These are phyloP conservation scores for Sisymbrium altissimum DNA, from an alignment of 345 rosid genomes.

Conservation along the genomic window DNA sequence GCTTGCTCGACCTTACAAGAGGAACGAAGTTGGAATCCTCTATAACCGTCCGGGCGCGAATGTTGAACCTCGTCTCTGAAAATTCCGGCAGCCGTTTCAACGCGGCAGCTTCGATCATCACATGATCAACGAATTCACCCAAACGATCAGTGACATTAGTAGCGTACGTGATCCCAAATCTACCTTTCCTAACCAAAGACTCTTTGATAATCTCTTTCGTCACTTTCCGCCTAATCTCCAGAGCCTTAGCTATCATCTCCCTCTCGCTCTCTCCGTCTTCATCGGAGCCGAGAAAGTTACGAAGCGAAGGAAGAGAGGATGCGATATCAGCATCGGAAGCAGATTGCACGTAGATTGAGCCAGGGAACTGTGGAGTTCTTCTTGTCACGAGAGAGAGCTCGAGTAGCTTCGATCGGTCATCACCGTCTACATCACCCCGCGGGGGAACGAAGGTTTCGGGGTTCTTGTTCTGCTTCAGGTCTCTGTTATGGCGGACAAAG, in stretches of 20 bases:
- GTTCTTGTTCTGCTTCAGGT: slow-evolving; percentile 13
- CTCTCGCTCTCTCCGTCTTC: slow-evolving; percentile 46
- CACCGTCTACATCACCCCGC: slow-evolving; percentile 9
- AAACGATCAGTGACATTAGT: slow-evolving; percentile 57
- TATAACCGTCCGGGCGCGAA: slow-evolving; percentile 57
- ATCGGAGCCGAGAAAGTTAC: slow-evolving; percentile 29
- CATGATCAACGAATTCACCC: slow-evolving; percentile 60
- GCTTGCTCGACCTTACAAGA: slow-evolving; percentile 57
- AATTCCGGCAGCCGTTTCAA: slow-evolving; percentile 62
- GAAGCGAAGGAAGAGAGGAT: slow-evolving; percentile 46
- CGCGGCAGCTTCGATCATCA: slow-evolving; percentile 81
- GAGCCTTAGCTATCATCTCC: slow-evolving; percentile 65
- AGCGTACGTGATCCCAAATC: slow-evolving; percentile 79
- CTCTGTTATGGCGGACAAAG: slow-evolving; percentile 40
- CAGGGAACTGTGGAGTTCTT: slow-evolving; percentile 71
- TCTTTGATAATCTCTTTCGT: slow-evolving; percentile 65
- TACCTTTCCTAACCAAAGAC: slow-evolving; percentile 66
- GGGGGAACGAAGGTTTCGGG: slow-evolving; percentile 22
- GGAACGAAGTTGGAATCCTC: slow-evolving; percentile 65
- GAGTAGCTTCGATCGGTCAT: slow-evolving; percentile 49
- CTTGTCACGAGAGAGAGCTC: slow-evolving; percentile 56
- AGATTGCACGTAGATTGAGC: slow-evolving; percentile 45
- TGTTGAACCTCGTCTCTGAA: slow-evolving; percentile 46
- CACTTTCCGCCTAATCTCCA: slow-evolving; percentile 72
- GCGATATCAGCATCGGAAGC: slow-evolving; percentile 29